Evolutionary conservation across 2,329 filamentous ascomycete species (phyloP).

Genomic region (Talaromyces sp.): DNA sequence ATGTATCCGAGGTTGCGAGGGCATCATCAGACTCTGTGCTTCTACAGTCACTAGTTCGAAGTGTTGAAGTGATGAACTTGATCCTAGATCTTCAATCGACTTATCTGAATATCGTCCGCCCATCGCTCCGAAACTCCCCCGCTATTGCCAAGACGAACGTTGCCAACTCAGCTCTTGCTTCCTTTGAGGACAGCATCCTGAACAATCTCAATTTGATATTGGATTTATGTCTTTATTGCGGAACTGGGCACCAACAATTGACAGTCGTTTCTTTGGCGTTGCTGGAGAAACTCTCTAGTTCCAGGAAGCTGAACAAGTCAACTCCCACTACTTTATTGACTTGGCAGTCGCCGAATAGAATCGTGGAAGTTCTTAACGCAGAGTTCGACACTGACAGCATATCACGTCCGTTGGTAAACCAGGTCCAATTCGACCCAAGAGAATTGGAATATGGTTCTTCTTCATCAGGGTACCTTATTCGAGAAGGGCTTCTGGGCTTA

Average conservation of each 20-base stretch:
- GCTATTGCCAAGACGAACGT: conserved; percentile 57
- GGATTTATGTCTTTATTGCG: conserved; percentile 79
- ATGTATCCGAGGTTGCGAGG: conserved; percentile 65
- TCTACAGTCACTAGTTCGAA: conserved; percentile 69
- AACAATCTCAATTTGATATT: conserved; percentile 74
- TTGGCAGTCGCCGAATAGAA: conserved; percentile 68
- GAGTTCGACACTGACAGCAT: conserved; percentile 77
- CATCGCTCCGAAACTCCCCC: conserved; percentile 64
- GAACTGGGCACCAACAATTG: conserved; percentile 73
- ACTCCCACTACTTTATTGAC: conserved; percentile 59
- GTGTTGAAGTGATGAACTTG: conserved; percentile 77
- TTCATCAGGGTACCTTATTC: conserved; percentile 71
- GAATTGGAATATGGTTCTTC: conserved; percentile 68
- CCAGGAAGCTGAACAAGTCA: conserved; percentile 69
- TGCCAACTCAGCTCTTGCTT: conserved; percentile 71
- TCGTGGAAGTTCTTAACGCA: conserved; percentile 80
- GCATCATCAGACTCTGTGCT: conserved; percentile 73
- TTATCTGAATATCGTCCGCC: conserved; percentile 82
- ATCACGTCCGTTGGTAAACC: conserved; percentile 63
- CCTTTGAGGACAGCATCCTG: conserved; percentile 86
- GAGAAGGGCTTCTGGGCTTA: conserved; percentile 79
- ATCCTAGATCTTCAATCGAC: conserved; percentile 85
- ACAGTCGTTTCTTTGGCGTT: conserved; percentile 76
- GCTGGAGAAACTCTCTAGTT: conserved; percentile 79
- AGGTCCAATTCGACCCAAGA: conserved; percentile 60